phyloP scores from a whole-genome alignment of 257 asterid species.

The Mentha longifolia region DNA sequence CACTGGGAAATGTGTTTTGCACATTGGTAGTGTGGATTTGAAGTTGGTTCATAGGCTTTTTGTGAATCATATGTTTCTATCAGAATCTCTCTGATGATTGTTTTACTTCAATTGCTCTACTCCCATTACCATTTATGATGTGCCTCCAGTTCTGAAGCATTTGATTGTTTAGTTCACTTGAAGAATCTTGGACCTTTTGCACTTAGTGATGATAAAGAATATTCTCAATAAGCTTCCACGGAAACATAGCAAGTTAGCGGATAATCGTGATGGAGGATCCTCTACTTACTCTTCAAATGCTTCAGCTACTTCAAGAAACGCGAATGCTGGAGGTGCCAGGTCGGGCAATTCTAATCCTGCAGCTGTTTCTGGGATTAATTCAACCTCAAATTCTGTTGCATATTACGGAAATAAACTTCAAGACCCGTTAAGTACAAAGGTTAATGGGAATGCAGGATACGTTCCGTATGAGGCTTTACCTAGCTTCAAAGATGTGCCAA shows the following conservation, averaged over 20 bases:
- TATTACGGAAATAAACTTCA: constrained; percentile 43
- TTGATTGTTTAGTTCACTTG: constrained; percentile 31
- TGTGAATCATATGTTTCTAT: constrained; percentile 13
- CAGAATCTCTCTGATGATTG: constrained; percentile 27
- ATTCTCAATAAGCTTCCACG: constrained; percentile 81
- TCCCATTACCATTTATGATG: constrained; percentile 19
- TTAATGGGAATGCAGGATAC: constrained; percentile 50
- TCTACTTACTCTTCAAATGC: constrained; percentile 48
- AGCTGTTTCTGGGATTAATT: constrained; percentile 39
- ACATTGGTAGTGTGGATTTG: constrained; percentile 23
- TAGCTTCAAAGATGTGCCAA: constrained; percentile 62
- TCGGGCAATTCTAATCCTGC: constrained; percentile 43
- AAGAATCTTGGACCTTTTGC: constrained; percentile 38
- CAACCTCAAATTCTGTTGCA: constrained; percentile 33
- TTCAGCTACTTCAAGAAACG: constrained; percentile 52
- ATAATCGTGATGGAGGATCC: constrained; percentile 68
- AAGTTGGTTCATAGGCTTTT: constrained; percentile 9
- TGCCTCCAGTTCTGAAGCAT: constrained; percentile 22
- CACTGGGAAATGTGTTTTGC: constrained; percentile 26
- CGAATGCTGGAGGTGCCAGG: constrained; percentile 34
- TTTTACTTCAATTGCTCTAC: constrained; percentile 13
- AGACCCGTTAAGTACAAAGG: constrained; percentile 34
- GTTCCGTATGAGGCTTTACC: constrained; percentile 58
- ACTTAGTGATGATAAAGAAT: constrained; percentile 65
- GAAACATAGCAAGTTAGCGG: constrained; percentile 65